A percentile compares a stretch with the other conserved stretches of the same genome.
These are phyloP conservation scores for Rossbeevera mucosa DNA, from an alignment of 768 basidiomycete genomes.

Conservation along the genomic window DNA sequence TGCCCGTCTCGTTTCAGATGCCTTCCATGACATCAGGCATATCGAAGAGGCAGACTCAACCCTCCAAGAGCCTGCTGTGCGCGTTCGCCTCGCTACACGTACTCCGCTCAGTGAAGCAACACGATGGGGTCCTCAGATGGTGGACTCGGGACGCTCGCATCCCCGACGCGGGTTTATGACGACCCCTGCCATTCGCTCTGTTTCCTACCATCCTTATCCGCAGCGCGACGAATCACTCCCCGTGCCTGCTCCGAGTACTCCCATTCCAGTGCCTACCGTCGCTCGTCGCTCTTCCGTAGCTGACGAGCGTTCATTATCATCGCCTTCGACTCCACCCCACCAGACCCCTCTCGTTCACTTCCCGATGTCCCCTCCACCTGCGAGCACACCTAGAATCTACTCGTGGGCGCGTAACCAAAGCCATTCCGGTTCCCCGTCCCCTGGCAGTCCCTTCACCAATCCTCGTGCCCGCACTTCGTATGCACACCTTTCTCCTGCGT, in stretches of 20 bases:
- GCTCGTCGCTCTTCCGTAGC: conserved; percentile 17
- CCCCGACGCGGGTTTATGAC: conserved; percentile 5
- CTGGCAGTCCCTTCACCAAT: conserved; percentile 52
- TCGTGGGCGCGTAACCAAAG: conserved; percentile 42
- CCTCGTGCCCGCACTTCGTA: conserved; percentile 55
- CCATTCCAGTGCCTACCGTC: conserved; percentile 27
- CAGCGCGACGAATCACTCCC: conserved; percentile 8
- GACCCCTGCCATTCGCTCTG: not conserved
- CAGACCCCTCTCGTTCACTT: conserved; percentile 20
- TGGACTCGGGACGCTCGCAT: conserved; percentile 3
- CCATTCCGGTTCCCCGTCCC: conserved; percentile 33
- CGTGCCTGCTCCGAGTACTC: conserved; percentile 23
- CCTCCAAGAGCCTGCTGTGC: conserved; percentile 14
- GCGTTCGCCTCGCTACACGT: conserved; percentile 23
- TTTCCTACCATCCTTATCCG: conserved; percentile 1
- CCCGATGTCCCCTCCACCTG: conserved; percentile 51
- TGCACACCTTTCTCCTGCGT: conserved; percentile 47
- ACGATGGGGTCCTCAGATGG: conserved; percentile 2
- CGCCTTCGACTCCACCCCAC: conserved; percentile 33
- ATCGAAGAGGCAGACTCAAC: conserved; percentile 13
- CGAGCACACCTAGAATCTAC: conserved; percentile 55
- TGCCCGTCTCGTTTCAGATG: conserved; percentile 36
- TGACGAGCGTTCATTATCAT: conserved; percentile 18
- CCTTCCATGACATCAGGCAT: conserved; percentile 28
- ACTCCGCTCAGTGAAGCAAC: conserved; percentile 3